Percentiles rank a stretch among this genome's conserved stretches.
Conservation (phyloP, 2,329 filamentous ascomycete genomes). For the Phaeophleospora eucalypticola region DNA sequence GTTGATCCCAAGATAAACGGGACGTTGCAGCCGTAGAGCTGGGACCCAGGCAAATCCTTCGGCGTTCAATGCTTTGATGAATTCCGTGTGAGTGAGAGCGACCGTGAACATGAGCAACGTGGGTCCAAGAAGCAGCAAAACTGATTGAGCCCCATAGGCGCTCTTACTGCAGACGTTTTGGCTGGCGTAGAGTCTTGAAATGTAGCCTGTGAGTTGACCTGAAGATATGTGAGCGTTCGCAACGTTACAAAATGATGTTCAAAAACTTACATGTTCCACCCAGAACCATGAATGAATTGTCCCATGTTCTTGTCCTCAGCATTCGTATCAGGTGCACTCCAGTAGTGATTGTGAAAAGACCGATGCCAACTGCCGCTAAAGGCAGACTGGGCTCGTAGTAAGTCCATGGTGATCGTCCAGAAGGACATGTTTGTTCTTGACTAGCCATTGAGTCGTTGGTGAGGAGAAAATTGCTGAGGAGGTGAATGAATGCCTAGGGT, state of each 20-base stretch:
- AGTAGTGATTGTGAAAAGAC: constrained; percentile 2
- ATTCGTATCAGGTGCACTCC: constrained; percentile 1
- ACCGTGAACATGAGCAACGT: constrained; percentile 11
- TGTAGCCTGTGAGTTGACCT: constrained; percentile 7
- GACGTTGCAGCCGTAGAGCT: constrained; percentile 2
- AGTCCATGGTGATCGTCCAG: too few species aligned
- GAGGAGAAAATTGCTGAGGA: too few species aligned
- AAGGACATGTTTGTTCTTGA: too few species aligned
- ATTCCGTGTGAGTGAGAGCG: constrained; percentile 1
- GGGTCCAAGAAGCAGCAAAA: constrained; percentile 9
- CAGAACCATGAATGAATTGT: constrained; percentile 10
- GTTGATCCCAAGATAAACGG: constrained; percentile 6
- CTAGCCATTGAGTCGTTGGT: too few species aligned
- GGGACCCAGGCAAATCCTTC: constrained; percentile 5
- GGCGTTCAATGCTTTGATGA: constrained; percentile 5
- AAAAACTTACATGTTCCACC: constrained; percentile 6
- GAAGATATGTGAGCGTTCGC: background rate
- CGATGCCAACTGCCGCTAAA: constrained; percentile 7
- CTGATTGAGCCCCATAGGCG: constrained; percentile 4
- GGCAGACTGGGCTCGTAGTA: constrained; percentile 8
- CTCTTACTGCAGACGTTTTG: constrained; percentile 5
- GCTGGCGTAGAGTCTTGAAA: constrained; percentile 1
- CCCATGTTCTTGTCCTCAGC: constrained; percentile 4
- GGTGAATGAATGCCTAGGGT: too few species aligned
- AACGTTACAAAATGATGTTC: background rate